Evolutionary conservation across 495 filamentous ascomycete genomes (phyloP).

Genomic region (Aspergillus asperescens): DNA sequence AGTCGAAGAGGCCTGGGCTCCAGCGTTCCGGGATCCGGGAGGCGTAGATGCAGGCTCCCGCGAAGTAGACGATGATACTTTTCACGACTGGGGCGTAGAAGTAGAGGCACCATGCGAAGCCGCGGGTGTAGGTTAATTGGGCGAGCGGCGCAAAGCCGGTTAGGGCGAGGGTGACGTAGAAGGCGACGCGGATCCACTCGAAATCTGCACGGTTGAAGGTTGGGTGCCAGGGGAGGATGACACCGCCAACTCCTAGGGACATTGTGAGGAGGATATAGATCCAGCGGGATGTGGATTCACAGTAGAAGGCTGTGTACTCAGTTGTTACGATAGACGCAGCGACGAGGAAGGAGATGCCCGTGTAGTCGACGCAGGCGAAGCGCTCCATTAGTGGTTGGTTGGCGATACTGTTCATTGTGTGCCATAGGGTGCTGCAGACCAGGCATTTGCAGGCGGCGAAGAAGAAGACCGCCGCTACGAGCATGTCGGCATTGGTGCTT

Average conservation of each 20-base stretch:
- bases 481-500: slow-evolving; percentile 80
- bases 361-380: slow-evolving; percentile 98
- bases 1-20: slow-evolving; percentile 89
- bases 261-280: slow-evolving; percentile 80
- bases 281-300: slow-evolving; percentile 83
- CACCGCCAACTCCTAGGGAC: slow-evolving; percentile 75
- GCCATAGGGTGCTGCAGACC: slow-evolving; percentile 92
- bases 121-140: slow-evolving; percentile 72
- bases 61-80: slow-evolving; percentile 77
- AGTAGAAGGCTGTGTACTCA: slow-evolving; percentile 98
- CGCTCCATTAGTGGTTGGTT: slow-evolving; percentile 85
- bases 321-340: slow-evolving; percentile 97
- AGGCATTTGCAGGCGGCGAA: slow-evolving; percentile 95
- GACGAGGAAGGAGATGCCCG: slow-evolving; percentile 92
- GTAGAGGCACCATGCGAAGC: slow-evolving; percentile 65
- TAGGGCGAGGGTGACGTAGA: slow-evolving; percentile 82
- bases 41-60: slow-evolving; percentile 85
- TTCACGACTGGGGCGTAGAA: slow-evolving; percentile 90
- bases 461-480: slow-evolving; percentile 92
- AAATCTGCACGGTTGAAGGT: slow-evolving; percentile 90
- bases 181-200: slow-evolving; percentile 85
- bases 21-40: slow-evolving; percentile 89
- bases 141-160: slow-evolving; percentile 87
- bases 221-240: slow-evolving; percentile 94
- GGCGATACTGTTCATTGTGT: slow-evolving; percentile 95